Evolutionary conservation across 2,329 filamentous ascomycete genomes (phyloP), one percentile per base, ranked within the genome.

Genomic region (Pseudogymnoascus destructans): DNA sequence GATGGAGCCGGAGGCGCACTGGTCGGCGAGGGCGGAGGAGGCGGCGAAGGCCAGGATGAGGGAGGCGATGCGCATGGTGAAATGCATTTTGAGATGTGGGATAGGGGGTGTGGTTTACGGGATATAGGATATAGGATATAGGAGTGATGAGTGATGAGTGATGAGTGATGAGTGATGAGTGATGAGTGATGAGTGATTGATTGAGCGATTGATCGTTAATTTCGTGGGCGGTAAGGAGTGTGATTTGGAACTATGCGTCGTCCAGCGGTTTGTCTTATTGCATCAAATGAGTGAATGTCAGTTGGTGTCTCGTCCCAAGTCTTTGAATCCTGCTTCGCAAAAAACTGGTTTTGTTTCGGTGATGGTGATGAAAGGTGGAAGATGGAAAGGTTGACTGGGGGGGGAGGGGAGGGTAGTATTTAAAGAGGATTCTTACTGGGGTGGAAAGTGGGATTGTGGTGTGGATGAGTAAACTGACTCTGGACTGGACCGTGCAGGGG

Each of bases 1-100:
- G 59, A 64, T 42, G 5, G 65, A 61, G 13, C 68, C 68, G 13
- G 64, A 59, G 36, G 49, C 55, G 59, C 70, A 73, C 19, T 69
- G 66, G 58, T 73, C 67, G 21, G 58, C 63, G 27, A 38, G 4
- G 17, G 56, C 59, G n/a, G 55, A 54, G 49, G 54, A 52, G 17
- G 60, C 59, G 15, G 59, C 59, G 15, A 59, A 61, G 36, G 62
- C 60, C 40, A 66, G 49, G 49, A 59, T 58, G 15, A 60, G 62
- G 4, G 58, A 55, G 38, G 63, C 40, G 21, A 61, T 58, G 13
- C 57, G 61, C 25, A 49, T 40, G 13, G 61, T 57, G 46, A 38
- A 30, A 30, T 61, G 54, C 62, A 64, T 64, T 21, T 46, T 55
- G 32, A 54, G 33, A 4, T 3, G 15, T 40, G 21, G 33, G 17